Evolutionary conservation across 1,139 yeast species (phyloP), one percentile per base, ranked within the genome.

Genomic region (Lodderomyces beijingensis): DNA sequence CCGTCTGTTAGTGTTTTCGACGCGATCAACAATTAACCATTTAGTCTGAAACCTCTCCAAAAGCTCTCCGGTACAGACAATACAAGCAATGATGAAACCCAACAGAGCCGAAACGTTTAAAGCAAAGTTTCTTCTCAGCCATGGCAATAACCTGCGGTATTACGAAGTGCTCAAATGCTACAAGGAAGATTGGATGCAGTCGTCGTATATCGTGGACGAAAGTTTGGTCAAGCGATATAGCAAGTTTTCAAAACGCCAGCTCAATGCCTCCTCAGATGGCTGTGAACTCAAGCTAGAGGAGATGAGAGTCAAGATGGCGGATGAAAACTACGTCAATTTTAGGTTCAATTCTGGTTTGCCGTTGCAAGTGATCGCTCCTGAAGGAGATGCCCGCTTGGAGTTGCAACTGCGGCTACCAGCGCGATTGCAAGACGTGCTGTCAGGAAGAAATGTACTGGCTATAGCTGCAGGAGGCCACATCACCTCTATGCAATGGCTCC

Each of bases 401-500:
- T 25, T 36, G 13, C 22, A 29, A 5, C 35, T 26, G 14, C 25
- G 31, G 7, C 23, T 16, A 13, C 34, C 43, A 1, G 31, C 46
- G 8, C 44, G 55, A 4, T 29, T 42, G 23, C 28, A 30, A 25
- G 23, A n/a, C n/a, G n/a, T n/a, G n/a, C n/a, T n/a, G n/a, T n/a
- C n/a, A n/a, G n/a, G n/a, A n/a, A n/a, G n/a, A n/a, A n/a, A n/a
- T n/a, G n/a, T n/a, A n/a, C n/a, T n/a, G n/a, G 58, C 71, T 1
- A 38, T 72, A 10, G 74, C 76, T 42, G 57, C 71, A 0, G 86
- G 86, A 1, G 81, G 81, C 0, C 50, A 70, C 4, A 62, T 81
- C 0, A 62, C 81, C 0, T 67, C 74, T 14, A 53, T 70, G 37
- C 69, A 71, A 18, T 81, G 88, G 87, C 47, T 73, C n/a, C 57